Conservation (phyloP, 2,329 filamentous ascomycete genomes). For the Zymoseptoria passerinii region DNA sequence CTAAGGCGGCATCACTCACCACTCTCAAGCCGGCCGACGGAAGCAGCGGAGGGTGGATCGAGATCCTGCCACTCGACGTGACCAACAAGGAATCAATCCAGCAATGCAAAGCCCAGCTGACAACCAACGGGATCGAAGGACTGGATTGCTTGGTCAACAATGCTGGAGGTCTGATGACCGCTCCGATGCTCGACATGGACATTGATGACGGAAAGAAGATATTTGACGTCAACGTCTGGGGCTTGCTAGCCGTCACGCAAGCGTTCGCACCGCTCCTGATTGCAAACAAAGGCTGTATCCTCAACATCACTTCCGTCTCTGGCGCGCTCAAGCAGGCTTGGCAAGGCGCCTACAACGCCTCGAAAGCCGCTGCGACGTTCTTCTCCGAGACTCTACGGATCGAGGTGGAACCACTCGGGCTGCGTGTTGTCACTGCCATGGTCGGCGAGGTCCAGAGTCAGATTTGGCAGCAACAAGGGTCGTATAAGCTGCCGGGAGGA, state of each 20-base stretch:
- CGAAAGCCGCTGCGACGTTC: conserved; percentile 17
- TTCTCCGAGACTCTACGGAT: conserved; percentile 19
- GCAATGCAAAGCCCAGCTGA: conserved; percentile 20
- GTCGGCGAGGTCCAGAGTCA: background rate
- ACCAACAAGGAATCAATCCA: conserved; percentile 25
- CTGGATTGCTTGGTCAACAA: conserved; percentile 43
- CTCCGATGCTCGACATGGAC: conserved; percentile 13
- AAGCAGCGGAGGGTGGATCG: conserved; percentile 8
- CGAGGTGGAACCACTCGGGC: conserved; percentile 19
- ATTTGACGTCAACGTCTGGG: conserved; percentile 32
- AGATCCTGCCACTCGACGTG: conserved; percentile 26
- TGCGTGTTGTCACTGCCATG: conserved; percentile 9
- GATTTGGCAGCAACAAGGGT: background rate
- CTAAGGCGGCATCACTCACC: conserved; percentile 24
- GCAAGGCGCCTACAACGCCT: conserved; percentile 28
- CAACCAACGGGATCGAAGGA: conserved; percentile 9
- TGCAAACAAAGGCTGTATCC: conserved; percentile 28
- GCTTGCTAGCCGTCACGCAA: conserved; percentile 21
- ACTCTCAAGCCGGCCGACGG: conserved; percentile 2
- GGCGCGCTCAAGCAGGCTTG: conserved; percentile 26
- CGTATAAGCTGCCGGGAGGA: background rate
- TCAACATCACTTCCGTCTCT: conserved; percentile 33
- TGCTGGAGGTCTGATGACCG: conserved; percentile 35
- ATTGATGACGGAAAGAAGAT: conserved; percentile 21
- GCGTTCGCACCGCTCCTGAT: conserved; percentile 30